Percentiles rank a stretch among this genome's conserved stretches.
Conservation (phyloP, 331 rosid species). For the Arachis monticola region DNA sequence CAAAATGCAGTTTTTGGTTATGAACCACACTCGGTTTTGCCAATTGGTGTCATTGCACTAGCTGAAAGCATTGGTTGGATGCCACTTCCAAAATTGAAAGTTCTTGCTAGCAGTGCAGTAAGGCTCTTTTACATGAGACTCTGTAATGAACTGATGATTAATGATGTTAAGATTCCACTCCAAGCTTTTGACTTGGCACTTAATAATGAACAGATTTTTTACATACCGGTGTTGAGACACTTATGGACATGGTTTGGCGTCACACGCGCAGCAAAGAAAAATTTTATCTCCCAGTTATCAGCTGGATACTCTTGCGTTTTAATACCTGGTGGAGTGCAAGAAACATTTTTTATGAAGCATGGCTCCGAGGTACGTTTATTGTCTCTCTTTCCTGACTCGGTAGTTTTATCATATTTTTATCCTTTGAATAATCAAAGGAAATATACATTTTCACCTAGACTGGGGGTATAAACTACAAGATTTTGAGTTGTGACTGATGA, state of each 20-base stretch:
- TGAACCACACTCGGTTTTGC: conserved; percentile 96
- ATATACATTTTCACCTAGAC: conserved; percentile 28
- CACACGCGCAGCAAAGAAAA: conserved; percentile 68
- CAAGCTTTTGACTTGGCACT: conserved; percentile 38
- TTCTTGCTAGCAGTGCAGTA: conserved; percentile 95
- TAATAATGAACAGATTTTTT: conserved; percentile 68
- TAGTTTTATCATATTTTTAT: conserved; percentile 18
- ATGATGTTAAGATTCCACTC: conserved; percentile 24
- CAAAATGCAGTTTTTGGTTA: conserved; percentile 80
- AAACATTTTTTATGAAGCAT: conserved; percentile 77
- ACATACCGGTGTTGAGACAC: conserved; percentile 89
- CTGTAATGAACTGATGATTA: conserved; percentile 27
- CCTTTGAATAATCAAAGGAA: conserved; percentile 14
- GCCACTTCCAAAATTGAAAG: conserved; percentile 80
- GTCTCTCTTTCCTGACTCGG: conserved; percentile 27
- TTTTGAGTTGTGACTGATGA: conserved; percentile 9
- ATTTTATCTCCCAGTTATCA: conserved; percentile 60
- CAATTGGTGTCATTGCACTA: conserved; percentile 80
- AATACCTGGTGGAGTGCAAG: conserved; percentile 97
- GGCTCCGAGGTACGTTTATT: conserved; percentile 71
- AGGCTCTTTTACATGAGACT: conserved; percentile 46
- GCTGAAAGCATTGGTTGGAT: conserved; percentile 77
- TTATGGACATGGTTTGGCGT: conserved; percentile 97
- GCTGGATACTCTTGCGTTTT: conserved; percentile 83
- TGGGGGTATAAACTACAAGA: too few species aligned